Conservation (phyloP, 352 stramenopile genomes). For the Plasmopara muralis region DNA sequence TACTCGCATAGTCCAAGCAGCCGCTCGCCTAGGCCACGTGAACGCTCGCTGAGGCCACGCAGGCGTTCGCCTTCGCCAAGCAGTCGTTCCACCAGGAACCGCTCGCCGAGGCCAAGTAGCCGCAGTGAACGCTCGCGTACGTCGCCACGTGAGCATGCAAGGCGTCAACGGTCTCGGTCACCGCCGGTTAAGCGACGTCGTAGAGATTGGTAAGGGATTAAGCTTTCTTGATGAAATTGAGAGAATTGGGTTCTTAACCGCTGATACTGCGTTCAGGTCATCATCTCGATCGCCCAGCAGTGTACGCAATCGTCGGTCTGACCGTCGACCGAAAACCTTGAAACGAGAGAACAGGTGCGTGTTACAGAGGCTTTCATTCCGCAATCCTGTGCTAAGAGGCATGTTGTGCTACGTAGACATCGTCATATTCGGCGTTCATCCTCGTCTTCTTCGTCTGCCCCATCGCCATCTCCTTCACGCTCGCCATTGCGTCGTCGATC, state of each 20-base stretch:
- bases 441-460: slow-evolving; percentile 20
- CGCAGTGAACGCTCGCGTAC: not conserved
- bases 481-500: slow-evolving; percentile 26
- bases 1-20: not conserved
- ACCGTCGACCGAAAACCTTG: slow-evolving; percentile 5
- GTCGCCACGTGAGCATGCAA: slow-evolving; percentile 12
- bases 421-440: slow-evolving; percentile 17
- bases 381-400: not conserved
- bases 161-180: slow-evolving; percentile 17
- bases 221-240: not conserved
- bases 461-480: slow-evolving; percentile 25
- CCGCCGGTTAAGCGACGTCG: slow-evolving; percentile 23
- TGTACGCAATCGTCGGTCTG: slow-evolving; percentile 10
- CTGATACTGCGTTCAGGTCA: slow-evolving; percentile 16
- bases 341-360: slow-evolving; percentile 13
- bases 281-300: slow-evolving; percentile 17
- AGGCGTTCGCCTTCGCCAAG: not conserved
- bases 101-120: too few species aligned
- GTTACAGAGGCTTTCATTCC: not conserved
- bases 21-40: not conserved
- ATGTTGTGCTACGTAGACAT: slow-evolving; percentile 7
- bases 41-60: not conserved
- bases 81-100: too few species aligned
- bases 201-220: slow-evolving; percentile 13
- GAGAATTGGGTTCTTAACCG: too few species aligned